Evolutionary conservation across 352 stramenopile species (phyloP).

Genomic region (Phytopythium chamaehyphon): DNA sequence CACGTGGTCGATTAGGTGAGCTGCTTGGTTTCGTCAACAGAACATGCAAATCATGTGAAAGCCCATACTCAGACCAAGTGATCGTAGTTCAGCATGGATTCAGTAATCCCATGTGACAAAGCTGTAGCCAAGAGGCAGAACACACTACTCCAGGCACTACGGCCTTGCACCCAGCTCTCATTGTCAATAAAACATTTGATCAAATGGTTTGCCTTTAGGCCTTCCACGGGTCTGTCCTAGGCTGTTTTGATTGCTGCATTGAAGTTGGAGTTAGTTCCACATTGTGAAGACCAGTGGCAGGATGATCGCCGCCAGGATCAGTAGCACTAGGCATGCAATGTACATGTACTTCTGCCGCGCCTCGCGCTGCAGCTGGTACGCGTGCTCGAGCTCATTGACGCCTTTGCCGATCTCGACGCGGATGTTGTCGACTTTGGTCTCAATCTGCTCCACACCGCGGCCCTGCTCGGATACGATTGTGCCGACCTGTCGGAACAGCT

Average conservation of each 20-base stretch:
- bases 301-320: slow-evolving; percentile 42
- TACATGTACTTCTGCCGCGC: slow-evolving; percentile 60
- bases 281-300: slow-evolving; percentile 48
- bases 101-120: not conserved
- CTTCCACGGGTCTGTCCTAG: too few species aligned
- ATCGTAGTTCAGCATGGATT: too few species aligned
- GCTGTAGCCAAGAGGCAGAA: slow-evolving; percentile 1
- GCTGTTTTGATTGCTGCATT: not conserved
- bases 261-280: not conserved
- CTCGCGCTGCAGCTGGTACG: slow-evolving; percentile 53
- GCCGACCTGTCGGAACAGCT: slow-evolving; percentile 65
- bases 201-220: too few species aligned
- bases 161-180: not conserved
- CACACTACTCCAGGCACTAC: slow-evolving; percentile 11
- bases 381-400: slow-evolving; percentile 66
- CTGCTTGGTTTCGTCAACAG: too few species aligned
- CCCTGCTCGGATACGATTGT: slow-evolving; percentile 59
- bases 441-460: slow-evolving; percentile 68
- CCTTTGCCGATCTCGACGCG: slow-evolving; percentile 68
- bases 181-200: too few species aligned
- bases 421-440: slow-evolving; percentile 65
- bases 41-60: too few species aligned
- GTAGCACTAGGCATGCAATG: slow-evolving; percentile 26
- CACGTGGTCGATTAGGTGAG: too few species aligned
- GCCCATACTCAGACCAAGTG: too few species aligned